Base-by-base conservation (phyloP, 257 asterid species). In the Perilla frutescens region DNA sequence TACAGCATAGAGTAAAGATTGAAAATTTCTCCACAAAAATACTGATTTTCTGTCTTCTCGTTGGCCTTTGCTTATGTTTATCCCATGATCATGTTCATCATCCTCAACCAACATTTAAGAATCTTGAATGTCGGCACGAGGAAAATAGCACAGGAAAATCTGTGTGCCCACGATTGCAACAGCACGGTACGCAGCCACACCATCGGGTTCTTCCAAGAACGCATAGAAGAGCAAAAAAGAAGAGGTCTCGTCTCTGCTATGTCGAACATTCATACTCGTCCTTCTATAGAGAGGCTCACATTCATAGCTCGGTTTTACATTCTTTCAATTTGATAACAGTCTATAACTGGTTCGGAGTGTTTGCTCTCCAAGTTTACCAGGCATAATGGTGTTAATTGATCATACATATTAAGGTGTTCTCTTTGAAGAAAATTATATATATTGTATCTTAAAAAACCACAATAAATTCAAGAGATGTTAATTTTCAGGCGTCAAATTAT, bases 171-270 rank as follows among this genome's bases (percentile, higher is more conserved):
- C 58, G 10, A 43, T 6, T 43, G 48, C 48, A 43, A 9, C 10
- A 34, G 1, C 1, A 34, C 15, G 12, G 36, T 49, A 20, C 41
- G 57, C 62, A 32, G 59, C 31, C 31, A 29, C 26, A 37, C 48
- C 49, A n/a, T 57, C 40, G 15, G 7, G 13, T 13, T 69, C 62
- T 68, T 41, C 55, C 29, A 12, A 49, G 62, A 44, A 70, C 20
- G 50, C 20, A 9, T 54, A 49, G 47, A 63, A 14, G 66, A 65
- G 73, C 70, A 36, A 43, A 34, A 62, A 64, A 34, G 29, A 40
- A 34, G 44, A 49, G 56, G 14, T 10, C 50, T 15, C 47, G 7
- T 51, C 76, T 44, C 78, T 34, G 51, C 62, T 66, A 34, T 34
- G 37, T 34, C 37, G 3, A 34, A 34, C 3, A 1, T 48, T 13